Evolutionary conservation across 2,329 filamentous ascomycete genomes (phyloP).

Genomic region (Kalaharituber pfeilii): DNA sequence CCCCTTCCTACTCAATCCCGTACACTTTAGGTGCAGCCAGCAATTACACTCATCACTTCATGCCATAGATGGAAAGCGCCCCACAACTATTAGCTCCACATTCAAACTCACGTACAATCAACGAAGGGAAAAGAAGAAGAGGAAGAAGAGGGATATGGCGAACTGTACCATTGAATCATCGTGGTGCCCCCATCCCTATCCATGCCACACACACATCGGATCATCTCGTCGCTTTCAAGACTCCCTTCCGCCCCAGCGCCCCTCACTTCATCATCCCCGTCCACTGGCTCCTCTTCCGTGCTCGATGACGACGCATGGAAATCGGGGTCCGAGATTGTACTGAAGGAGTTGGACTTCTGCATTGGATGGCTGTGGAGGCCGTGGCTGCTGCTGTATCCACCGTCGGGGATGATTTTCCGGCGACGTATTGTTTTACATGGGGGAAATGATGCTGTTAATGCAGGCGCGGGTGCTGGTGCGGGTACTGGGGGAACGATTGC

Average conservation of each 20-base stretch:
- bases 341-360: neutral
- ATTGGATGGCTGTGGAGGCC: neutral
- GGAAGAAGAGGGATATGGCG: neutral
- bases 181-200: slow-evolving; percentile 13
- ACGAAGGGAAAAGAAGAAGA: neutral
- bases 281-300: neutral
- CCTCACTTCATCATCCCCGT: neutral
- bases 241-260: neutral
- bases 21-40: slow-evolving; percentile 22
- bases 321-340: neutral
- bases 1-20: slow-evolving; percentile 19
- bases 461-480: neutral
- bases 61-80: neutral
- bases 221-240: slow-evolving; percentile 7
- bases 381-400: neutral
- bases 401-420: neutral
- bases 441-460: no score
- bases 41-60: slow-evolving; percentile 21
- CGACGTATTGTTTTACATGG: slow-evolving; percentile 3
- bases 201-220: slow-evolving; percentile 15
- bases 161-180: neutral
- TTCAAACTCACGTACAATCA: no score
- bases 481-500: slow-evolving; percentile 1
- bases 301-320: neutral
- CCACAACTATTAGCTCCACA: neutral